Evolutionary conservation across 495 filamentous ascomycete species (phyloP).

Genomic region (Evansstolkia leycettana): DNA sequence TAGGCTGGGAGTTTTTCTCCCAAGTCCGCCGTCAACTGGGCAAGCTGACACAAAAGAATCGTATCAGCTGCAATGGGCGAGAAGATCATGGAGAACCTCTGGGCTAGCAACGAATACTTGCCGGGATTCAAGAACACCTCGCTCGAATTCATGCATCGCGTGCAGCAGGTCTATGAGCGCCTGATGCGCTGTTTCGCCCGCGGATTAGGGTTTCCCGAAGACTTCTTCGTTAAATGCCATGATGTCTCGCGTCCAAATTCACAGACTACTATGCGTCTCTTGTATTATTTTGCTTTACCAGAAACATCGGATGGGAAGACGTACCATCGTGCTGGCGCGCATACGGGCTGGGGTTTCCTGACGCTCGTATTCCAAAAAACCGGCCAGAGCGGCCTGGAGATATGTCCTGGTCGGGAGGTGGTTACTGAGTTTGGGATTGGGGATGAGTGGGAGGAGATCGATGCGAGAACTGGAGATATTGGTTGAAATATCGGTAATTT

Average conservation of each 20-base stretch:
- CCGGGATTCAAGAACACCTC: slow-evolving; percentile 34
- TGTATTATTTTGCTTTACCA: slow-evolving; percentile 45
- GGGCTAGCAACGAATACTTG: slow-evolving; percentile 36
- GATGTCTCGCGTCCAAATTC: slow-evolving; percentile 32
- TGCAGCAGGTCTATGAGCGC: slow-evolving; percentile 39
- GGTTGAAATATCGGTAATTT: slow-evolving; percentile 60
- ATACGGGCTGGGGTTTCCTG: slow-evolving; percentile 52
- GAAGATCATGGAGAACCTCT: slow-evolving; percentile 34
- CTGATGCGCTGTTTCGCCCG: slow-evolving; percentile 49
- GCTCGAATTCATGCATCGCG: slow-evolving; percentile 40
- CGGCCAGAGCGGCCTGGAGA: slow-evolving; percentile 50
- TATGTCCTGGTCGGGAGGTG: slow-evolving; percentile 52
- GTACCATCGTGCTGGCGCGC: slow-evolving; percentile 52
- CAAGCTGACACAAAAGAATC: slow-evolving; percentile 49
- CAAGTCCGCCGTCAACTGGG: slow-evolving; percentile 50
- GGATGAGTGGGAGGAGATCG: slow-evolving; percentile 50
- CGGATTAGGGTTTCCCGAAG: slow-evolving; percentile 41
- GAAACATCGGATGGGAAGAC: slow-evolving; percentile 26
- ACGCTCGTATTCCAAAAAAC: slow-evolving; percentile 55
- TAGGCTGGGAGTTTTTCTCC: slow-evolving; percentile 52
- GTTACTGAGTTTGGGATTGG: slow-evolving; percentile 47
- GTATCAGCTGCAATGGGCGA: slow-evolving; percentile 51
- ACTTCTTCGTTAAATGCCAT: slow-evolving; percentile 46
- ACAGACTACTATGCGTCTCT: slow-evolving; percentile 44
- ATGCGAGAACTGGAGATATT: slow-evolving; percentile 42